Evolutionary conservation across 345 rosid species (phyloP), one percentile per base, ranked within the genome.

Genomic region (Eucalyptus regnans): DNA sequence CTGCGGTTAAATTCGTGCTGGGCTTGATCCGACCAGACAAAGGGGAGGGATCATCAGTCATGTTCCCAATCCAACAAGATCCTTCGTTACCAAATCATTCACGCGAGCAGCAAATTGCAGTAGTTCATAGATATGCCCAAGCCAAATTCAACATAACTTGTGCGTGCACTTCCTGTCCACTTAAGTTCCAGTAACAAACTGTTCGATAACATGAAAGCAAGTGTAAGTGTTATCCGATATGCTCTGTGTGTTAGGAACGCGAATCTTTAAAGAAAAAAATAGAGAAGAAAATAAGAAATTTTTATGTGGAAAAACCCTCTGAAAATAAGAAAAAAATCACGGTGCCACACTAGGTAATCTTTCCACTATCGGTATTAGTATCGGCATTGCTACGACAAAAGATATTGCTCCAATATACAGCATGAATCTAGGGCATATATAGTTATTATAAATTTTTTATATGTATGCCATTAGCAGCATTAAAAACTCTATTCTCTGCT

Each of bases 321-420:
- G 15, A 60, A 25, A 27, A 60, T 60, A 11, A 60, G 15, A 11
- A 25, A 27, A 27, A 27, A 27, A 27, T 3, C 66, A 27, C 0
- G 0, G 31, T 60, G 13, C 14, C 3, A 27, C 7, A 27, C 7
- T 60, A 27, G 4, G 8, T 14, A 60, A 60, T 60, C 31, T 25
- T 12, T 60, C 0, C 31, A 25, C 0, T 60, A 60, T 18, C 5
- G 12, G 14, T 60, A 27, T 60, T 18, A 52, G 23, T 7, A 18
- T 52, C 9, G 4, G 4, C 31, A 25, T 60, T 12, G 13, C 4
- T 25, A 60, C 0, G 0, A 60, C 31, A 25, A 60, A 60, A 60
- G n/a, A 60, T 60, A 27, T 60, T 60, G 7, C 31, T 27, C 0
- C 66, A 60, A 12, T 60, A 60, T 60, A 27, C 2, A 27, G 15